phyloP scores from a whole-genome alignment of 2,329 filamentous ascomycete genomes.

The Microsporum audouinii region DNA sequence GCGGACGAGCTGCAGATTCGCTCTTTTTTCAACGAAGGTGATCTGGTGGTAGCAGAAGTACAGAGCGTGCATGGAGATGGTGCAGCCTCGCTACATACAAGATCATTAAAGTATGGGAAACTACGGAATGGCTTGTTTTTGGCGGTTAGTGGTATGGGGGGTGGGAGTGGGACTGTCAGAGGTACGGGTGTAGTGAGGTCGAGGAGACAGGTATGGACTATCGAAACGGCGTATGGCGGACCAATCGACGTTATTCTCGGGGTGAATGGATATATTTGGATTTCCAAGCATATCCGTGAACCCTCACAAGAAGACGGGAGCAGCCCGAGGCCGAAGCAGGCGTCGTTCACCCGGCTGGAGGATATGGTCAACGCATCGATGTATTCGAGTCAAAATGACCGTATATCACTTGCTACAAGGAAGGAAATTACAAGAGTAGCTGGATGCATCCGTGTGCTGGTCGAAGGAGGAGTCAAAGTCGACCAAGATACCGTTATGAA shows the following conservation, averaged over 20 bases:
- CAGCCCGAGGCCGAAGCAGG: slow-evolving; percentile 18
- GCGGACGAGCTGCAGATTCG: slow-evolving; percentile 96
- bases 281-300: slow-evolving; percentile 60
- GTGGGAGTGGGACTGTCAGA: slow-evolving; percentile 60
- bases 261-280: slow-evolving; percentile 96
- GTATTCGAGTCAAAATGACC: slow-evolving; percentile 92
- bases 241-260: slow-evolving; percentile 78
- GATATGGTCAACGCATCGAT: slow-evolving; percentile 75
- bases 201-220: slow-evolving; percentile 77
- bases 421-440: slow-evolving; percentile 77
- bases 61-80: slow-evolving; percentile 81
- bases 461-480: slow-evolving; percentile 69
- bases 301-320: slow-evolving; percentile 21
- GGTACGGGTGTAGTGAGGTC: slow-evolving; percentile 66
- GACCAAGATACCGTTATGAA: slow-evolving; percentile 80
- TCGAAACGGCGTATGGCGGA: slow-evolving; percentile 39
- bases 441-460: slow-evolving; percentile 69
- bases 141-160: slow-evolving; percentile 66
- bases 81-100: slow-evolving; percentile 75
- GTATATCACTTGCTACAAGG: slow-evolving; percentile 63
- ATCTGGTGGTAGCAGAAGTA: slow-evolving; percentile 87
- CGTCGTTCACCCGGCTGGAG: slow-evolving; percentile 70
- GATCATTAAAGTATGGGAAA: slow-evolving; percentile 88
- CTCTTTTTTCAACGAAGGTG: slow-evolving; percentile 92
- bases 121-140: slow-evolving; percentile 86